Percentiles rank a stretch among this genome's conserved stretches.
Evolutionary conservation across 2,329 filamentous ascomycete genomes (phyloP).

Genomic region (Pseudogymnoascus sp.): DNA sequence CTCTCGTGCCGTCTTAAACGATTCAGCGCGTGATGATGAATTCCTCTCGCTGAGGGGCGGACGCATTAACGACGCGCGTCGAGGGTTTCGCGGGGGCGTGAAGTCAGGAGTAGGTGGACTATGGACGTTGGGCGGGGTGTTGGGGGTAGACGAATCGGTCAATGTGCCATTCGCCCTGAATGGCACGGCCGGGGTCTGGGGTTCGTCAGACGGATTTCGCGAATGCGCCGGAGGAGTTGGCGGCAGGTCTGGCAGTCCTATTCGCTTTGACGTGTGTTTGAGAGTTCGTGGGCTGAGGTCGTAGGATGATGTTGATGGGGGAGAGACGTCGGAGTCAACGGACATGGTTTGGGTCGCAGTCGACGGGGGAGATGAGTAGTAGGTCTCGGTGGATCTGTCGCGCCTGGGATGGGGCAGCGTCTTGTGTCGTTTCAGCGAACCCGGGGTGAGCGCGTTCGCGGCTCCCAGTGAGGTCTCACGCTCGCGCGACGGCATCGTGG

Average conservation of each 20-base stretch:
- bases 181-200: slow-evolving; percentile 26
- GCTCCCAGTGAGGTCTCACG: not conserved
- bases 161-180: not conserved
- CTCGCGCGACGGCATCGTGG: slow-evolving; percentile 11
- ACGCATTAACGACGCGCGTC: slow-evolving; percentile 38
- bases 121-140: slow-evolving; percentile 55
- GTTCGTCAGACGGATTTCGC: slow-evolving; percentile 45
- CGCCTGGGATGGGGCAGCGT: slow-evolving; percentile 27
- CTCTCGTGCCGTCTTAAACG: slow-evolving; percentile 61
- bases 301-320: slow-evolving; percentile 22
- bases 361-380: slow-evolving; percentile 18
- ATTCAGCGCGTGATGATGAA: slow-evolving; percentile 24
- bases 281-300: slow-evolving; percentile 26
- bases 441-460: not conserved
- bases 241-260: slow-evolving; percentile 39
- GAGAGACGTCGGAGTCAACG: slow-evolving; percentile 23
- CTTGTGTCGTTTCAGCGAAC: slow-evolving; percentile 26
- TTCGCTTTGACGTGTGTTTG: slow-evolving; percentile 27
- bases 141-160: slow-evolving; percentile 31
- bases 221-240: slow-evolving; percentile 57
- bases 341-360: slow-evolving; percentile 21
- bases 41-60: slow-evolving; percentile 40
- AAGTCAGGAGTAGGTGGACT: slow-evolving; percentile 68
- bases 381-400: slow-evolving; percentile 15
- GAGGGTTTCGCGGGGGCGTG: slow-evolving; percentile 53